phyloP scores from a whole-genome alignment of 495 filamentous ascomycete genomes.

The Amphirosellinia nigrospora region DNA sequence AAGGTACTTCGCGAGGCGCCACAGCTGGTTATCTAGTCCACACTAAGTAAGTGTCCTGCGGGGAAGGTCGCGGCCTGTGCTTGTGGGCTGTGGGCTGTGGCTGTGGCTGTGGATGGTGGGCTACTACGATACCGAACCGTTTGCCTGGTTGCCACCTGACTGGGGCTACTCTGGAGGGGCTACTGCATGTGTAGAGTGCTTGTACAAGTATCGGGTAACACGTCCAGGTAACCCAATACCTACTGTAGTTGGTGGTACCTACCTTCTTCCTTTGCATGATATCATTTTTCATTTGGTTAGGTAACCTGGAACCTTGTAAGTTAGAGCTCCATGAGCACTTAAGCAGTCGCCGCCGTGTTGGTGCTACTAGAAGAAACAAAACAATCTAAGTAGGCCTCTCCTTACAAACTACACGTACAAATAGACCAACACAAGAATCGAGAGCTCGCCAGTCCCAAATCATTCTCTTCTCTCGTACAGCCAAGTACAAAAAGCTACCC shows the following conservation, averaged over 20 bases:
- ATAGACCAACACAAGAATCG: too few relatives aligned
- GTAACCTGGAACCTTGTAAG: too few relatives aligned
- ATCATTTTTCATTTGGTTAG: slow-evolving; percentile 27
- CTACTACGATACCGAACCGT: not conserved
- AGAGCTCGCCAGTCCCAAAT: not conserved
- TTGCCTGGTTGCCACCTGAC: not conserved
- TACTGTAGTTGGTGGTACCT: not conserved
- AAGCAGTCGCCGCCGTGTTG: not conserved
- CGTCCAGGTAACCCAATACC: not conserved
- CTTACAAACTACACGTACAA: too few relatives aligned
- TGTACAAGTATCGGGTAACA: too few relatives aligned
- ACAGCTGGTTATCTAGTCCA: not conserved
- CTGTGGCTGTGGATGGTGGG: not conserved
- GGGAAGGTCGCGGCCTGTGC: not conserved
- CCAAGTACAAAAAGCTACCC: not conserved
- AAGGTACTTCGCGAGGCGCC: not conserved
- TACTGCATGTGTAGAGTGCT: too few relatives aligned
- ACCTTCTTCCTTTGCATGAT: slow-evolving; percentile 18
- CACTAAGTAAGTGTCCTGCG: not conserved
- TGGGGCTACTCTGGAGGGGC: not conserved
- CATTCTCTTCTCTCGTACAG: not conserved
- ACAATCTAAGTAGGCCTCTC: too few relatives aligned
- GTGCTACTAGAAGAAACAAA: too few relatives aligned
- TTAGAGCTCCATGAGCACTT: too few relatives aligned
- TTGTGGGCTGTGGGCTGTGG: not conserved